Percentiles rank a stretch among this genome's conserved stretches.
Conservation (phyloP, 768 basidiomycete genomes). For the Cantharellus cinnabarinus region DNA sequence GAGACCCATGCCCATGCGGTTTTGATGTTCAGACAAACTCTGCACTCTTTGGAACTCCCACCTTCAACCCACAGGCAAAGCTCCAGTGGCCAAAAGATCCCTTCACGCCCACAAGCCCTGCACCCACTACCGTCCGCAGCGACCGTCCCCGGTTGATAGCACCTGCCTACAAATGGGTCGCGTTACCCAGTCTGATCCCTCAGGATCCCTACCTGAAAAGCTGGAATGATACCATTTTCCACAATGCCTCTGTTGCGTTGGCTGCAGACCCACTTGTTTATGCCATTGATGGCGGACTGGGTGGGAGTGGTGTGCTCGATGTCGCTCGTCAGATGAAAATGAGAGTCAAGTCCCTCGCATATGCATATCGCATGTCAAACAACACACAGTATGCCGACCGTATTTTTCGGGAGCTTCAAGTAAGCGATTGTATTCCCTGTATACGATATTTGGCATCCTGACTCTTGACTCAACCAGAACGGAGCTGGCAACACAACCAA, state of each 20-base stretch:
- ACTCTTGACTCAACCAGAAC: slow-evolving; percentile 26
- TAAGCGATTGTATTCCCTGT: slow-evolving; percentile 17
- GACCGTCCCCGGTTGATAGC: slow-evolving; percentile 86
- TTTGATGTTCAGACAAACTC: slow-evolving; percentile 38
- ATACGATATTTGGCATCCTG: background rate
- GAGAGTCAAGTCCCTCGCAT: slow-evolving; percentile 80
- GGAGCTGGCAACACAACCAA: slow-evolving; percentile 49
- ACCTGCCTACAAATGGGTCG: slow-evolving; percentile 78
- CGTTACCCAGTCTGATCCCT: slow-evolving; percentile 53
- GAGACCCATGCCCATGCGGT: no score
- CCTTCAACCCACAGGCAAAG: slow-evolving; percentile 24
- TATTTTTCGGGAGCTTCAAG: slow-evolving; percentile 63
- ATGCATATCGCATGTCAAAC: slow-evolving; percentile 78
- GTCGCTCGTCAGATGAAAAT: slow-evolving; percentile 75
- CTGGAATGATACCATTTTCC: slow-evolving; percentile 86
- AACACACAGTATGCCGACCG: slow-evolving; percentile 84
- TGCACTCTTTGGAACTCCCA: slow-evolving; percentile 48
- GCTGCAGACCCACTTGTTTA: slow-evolving; percentile 45
- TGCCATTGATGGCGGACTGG: slow-evolving; percentile 35
- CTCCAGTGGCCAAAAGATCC: slow-evolving; percentile 64
- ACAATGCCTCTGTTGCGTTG: slow-evolving; percentile 61
- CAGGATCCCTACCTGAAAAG: slow-evolving; percentile 65
- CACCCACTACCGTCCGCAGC: slow-evolving; percentile 36
- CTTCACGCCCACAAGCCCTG: slow-evolving; percentile 43
- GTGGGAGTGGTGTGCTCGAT: slow-evolving; percentile 75